Conservation (phyloP, 2,329 filamentous ascomycete genomes). For the Diaporthe humulicola region DNA sequence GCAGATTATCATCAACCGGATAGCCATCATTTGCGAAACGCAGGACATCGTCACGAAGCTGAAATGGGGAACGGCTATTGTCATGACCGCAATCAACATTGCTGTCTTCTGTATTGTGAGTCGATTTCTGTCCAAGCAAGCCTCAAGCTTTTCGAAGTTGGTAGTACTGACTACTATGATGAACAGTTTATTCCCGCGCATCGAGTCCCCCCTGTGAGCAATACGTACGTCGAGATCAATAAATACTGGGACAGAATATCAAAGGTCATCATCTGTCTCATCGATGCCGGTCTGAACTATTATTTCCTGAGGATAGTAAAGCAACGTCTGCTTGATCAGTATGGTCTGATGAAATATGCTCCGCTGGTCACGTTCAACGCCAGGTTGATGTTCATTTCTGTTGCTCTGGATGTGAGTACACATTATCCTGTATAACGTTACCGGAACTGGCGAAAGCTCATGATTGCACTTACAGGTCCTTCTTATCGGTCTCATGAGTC, state of each 20-base stretch:
- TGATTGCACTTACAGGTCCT: constrained; percentile 39
- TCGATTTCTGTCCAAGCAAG: background rate
- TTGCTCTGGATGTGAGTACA: constrained; percentile 60
- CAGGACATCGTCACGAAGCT: constrained; percentile 52
- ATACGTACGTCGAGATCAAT: constrained; percentile 56
- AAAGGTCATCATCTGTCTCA: constrained; percentile 63
- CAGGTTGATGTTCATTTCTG: constrained; percentile 61
- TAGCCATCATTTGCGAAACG: constrained; percentile 61
- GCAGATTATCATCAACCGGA: constrained; percentile 69
- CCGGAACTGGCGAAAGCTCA: background rate
- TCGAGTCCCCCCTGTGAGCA: constrained; percentile 51
- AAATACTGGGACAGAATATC: constrained; percentile 65
- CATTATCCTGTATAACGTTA: no score
- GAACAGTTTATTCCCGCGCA: constrained; percentile 59
- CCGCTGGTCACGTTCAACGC: constrained; percentile 64
- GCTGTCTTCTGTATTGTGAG: constrained; percentile 47
- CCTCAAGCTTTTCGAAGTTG: background rate
- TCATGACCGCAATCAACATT: constrained; percentile 65
- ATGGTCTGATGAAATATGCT: constrained; percentile 63
- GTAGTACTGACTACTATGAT: background rate
- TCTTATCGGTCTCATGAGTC: constrained; percentile 52
- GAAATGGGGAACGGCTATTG: constrained; percentile 60
- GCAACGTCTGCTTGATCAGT: constrained; percentile 58
- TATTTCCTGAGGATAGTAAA: constrained; percentile 65
- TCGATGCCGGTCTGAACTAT: constrained; percentile 65